Base-by-base conservation (phyloP, 75 land plant genomes). In the Pinus tabuliformis region DNA sequence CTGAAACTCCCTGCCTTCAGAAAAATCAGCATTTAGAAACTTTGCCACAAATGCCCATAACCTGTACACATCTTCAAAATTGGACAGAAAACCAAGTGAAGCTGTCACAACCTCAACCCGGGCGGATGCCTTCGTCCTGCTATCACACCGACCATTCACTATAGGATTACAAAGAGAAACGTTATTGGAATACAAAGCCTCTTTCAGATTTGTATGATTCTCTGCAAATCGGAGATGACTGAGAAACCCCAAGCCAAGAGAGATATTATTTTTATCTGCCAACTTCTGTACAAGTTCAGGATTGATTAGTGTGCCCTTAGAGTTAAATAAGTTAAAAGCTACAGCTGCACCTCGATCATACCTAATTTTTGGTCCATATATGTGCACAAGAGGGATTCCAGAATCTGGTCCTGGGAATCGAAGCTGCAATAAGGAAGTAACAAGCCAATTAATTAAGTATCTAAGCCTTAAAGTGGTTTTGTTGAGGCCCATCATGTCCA, bases 371-470 rank as follows among this genome's bases (percentile, higher is more conserved):
- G 88, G 88, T n/a, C 88, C 88, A 85, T 83, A 86, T 12, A 86
- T 72, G 18, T 84, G 88, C 26, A 86, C 87, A 28, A 86, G 62
- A 39, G 79, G 59, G 7, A 70, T 72, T 76, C 76, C 26, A 58
- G 70, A 30, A 78, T 78, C 52, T 49, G 62, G 57, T 59, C 49
- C 81, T 57, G 88, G 84, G 33, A 86, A 84, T 39, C 81, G 76
- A 30, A 92, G 80, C 30, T 87, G 87, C 49, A 92, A 82, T 66
- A 93, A 73, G 49, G 93, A 86, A 61, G 89, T 86, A 21, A 93
- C 88, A 28, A 93, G 83, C 95, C 95, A 93, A 73, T 91, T 91
- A 65, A 91, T 87, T 24, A 93, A 78, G 75, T 77, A 90, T 56
- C 90, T 80, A 18, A 89, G 66, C 70, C 88, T 80, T 14, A 57